Conservation (phyloP, 108 stramenopile genomes). For the Craspedostauros australis region DNA sequence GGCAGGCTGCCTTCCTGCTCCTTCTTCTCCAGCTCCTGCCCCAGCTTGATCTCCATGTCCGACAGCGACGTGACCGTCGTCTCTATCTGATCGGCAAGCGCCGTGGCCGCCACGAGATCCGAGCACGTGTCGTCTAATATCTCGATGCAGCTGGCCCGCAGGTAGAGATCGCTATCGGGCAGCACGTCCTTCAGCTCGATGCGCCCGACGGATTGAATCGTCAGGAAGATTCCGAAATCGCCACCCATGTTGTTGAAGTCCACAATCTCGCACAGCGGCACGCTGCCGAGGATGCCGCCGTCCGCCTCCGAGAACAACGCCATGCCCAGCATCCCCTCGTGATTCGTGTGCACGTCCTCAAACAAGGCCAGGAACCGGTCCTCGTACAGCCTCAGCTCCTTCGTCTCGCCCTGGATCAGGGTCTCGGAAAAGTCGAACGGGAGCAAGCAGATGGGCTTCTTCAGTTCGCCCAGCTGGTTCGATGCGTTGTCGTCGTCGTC, state of each 20-base stretch:
- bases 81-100: not conserved
- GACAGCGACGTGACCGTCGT: not conserved
- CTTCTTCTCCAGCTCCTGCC: not conserved
- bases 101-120: not conserved
- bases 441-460: not conserved
- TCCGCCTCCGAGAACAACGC: not conserved
- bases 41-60: not conserved
- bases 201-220: not conserved
- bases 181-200: not conserved
- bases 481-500: too few species aligned
- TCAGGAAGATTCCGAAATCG: not conserved
- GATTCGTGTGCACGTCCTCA: not conserved
- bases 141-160: not conserved
- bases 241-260: slow-evolving; percentile 1
- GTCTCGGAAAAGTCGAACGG: not conserved
- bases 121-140: not conserved
- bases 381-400: not conserved
- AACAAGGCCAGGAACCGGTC: not conserved
- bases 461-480: not conserved
- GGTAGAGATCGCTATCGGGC: not conserved
- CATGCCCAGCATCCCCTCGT: slow-evolving; percentile 1
- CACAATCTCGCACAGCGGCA: slow-evolving; percentile 1
- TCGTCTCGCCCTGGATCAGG: not conserved
- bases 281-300: not conserved
- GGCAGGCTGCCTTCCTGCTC: not conserved